A percentile compares a stretch with the other conserved stretches of the same genome.
Evolutionary conservation across 2,329 filamentous ascomycete genomes (phyloP).

Genomic region (Trichothecium roseum): DNA sequence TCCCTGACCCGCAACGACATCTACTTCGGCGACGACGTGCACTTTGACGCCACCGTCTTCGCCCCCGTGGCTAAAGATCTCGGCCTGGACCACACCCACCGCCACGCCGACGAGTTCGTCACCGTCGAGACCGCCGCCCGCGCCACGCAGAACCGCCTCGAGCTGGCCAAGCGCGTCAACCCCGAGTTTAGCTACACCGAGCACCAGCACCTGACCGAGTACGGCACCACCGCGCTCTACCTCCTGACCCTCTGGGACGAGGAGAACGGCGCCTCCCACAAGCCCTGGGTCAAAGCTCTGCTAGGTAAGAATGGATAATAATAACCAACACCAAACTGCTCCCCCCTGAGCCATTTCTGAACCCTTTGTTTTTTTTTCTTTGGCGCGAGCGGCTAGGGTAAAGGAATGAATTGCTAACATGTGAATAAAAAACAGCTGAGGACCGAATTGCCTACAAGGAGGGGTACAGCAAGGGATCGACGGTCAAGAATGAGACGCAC

Average conservation of each 20-base stretch:
- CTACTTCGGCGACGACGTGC: slow-evolving; percentile 18
- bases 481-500: not conserved
- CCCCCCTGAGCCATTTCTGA: no score
- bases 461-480: not conserved
- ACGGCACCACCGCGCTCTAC: slow-evolving; percentile 1
- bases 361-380: no score
- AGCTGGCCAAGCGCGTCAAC: slow-evolving; percentile 13
- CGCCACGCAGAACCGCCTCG: slow-evolving; percentile 14
- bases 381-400: no score
- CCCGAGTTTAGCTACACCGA: slow-evolving; percentile 10
- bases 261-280: not conserved
- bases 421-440: not conserved
- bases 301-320: not conserved
- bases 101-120: slow-evolving; percentile 12
- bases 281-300: slow-evolving; percentile 1
- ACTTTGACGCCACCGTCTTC: slow-evolving; percentile 17
- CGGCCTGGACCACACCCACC: slow-evolving; percentile 2
- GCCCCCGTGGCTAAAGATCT: slow-evolving; percentile 8
- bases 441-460: not conserved
- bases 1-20: slow-evolving; percentile 18
- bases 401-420: no score
- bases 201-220: not conserved
- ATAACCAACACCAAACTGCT: no score
- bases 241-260: slow-evolving; percentile 1
- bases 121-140: slow-evolving; percentile 16